These are phyloP conservation scores for Fusarium ramigenum DNA, from an alignment of 2,329 filamentous ascomycete genomes.

Conservation along the genomic window DNA sequence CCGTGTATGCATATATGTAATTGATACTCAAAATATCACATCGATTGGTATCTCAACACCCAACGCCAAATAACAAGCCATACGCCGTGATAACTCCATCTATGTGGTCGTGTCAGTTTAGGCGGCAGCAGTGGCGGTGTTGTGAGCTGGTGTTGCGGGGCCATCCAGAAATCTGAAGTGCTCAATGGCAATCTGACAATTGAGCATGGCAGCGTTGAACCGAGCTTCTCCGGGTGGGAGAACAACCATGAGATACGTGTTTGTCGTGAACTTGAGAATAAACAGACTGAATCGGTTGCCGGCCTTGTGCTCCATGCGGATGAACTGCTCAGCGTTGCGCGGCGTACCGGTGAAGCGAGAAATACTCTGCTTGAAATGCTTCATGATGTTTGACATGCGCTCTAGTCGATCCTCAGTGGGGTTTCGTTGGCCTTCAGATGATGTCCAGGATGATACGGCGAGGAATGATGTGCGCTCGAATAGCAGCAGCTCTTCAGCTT, in stretches of 20 bases:
- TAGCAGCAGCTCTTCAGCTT: slow-evolving; percentile 91
- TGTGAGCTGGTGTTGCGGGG: slow-evolving; percentile 40
- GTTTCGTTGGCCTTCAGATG: slow-evolving; percentile 77
- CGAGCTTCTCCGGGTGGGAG: slow-evolving; percentile 90
- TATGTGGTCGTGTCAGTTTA: background rate
- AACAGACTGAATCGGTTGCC: slow-evolving; percentile 87
- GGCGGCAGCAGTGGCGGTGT: slow-evolving; percentile 9
- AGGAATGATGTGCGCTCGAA: slow-evolving; percentile 97
- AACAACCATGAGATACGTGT: slow-evolving; percentile 94
- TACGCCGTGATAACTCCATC: slow-evolving; percentile 1
- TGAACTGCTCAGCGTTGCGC: slow-evolving; percentile 83
- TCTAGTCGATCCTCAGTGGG: slow-evolving; percentile 94
- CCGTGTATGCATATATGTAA: background rate
- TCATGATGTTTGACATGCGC: slow-evolving; percentile 94
- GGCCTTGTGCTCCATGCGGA: slow-evolving; percentile 82
- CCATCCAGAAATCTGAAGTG: slow-evolving; percentile 78
- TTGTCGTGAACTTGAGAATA: slow-evolving; percentile 94
- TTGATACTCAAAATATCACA: slow-evolving; percentile 21
- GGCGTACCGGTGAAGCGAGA: slow-evolving; percentile 81
- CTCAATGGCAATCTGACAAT: slow-evolving; percentile 85
- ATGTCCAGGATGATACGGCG: slow-evolving; percentile 92
- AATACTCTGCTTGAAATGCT: slow-evolving; percentile 92
- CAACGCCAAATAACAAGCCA: slow-evolving; percentile 34
- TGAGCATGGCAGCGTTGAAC: slow-evolving; percentile 90
- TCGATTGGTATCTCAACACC: slow-evolving; percentile 43